Base-by-base conservation (phyloP, 208 protist species). In the Crithidia expoeki region DNA sequence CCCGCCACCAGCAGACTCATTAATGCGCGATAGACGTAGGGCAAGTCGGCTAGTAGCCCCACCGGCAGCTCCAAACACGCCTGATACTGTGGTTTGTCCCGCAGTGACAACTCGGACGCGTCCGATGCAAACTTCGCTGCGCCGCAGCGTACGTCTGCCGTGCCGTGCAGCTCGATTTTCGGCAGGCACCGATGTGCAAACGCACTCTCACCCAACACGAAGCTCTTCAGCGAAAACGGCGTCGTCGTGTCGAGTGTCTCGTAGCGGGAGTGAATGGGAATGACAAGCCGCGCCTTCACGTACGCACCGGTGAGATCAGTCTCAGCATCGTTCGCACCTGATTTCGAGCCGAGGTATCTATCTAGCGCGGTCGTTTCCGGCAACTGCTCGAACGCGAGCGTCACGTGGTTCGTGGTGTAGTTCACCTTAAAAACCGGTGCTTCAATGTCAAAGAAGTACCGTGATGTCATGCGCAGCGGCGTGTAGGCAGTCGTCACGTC, bases 211-310 rank as follows among this genome's bases (percentile, higher is more conserved):
- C 71, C 72, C 5, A 38, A 47, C 25, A 94, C 56, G 56, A 95
- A 90, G 21, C 36, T 33, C 12, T 36, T 16, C 27, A 86, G 4
- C 1, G 81, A 83, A 64, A 93, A 90, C 2, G 66, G 49, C 27
- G 51, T 74, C 7, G 68, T 57, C 12, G 55, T 63, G 50, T 94
- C 83, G 10, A 89, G 60, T 2, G 67, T 73, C 50, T 93, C 86
- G 72, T 95, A 95, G 59, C 90, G 83, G 28, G 82, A 79, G 73
- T 95, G 88, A 74, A 95, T 93, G 7, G 90, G 90, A 33, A 95
- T 63, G n/a, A 87, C 49, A 2, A 94, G 74, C 6, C 74, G 68
- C 11, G 65, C 74, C 2, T 65, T 49, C 21, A 72, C 57, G 17
- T 23, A 28, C 0, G 55, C 40, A 1, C 10, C 21, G 4, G 4